Evolutionary conservation across 2,329 filamentous ascomycete species (phyloP).

Genomic region (Didymella arachidicola): DNA sequence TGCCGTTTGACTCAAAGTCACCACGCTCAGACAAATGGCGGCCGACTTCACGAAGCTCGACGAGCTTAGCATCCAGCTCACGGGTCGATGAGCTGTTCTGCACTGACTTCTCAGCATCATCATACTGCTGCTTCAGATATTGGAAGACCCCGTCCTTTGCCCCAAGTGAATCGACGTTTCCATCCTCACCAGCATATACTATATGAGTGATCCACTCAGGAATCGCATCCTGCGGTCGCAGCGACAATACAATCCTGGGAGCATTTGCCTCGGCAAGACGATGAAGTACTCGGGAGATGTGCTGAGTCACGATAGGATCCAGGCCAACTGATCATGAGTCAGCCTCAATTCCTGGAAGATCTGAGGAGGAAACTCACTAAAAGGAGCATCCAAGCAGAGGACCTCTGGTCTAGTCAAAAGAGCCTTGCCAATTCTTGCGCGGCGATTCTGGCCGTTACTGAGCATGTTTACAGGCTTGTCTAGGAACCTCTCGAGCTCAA

Average conservation of each 20-base stretch:
- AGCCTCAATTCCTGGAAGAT: neutral
- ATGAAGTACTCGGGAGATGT: constrained; percentile 74
- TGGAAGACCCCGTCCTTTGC: constrained; percentile 68
- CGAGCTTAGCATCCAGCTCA: constrained; percentile 28
- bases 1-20: constrained; percentile 33
- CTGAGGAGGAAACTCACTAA: constrained; percentile 62
- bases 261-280: constrained; percentile 70
- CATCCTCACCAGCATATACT: constrained; percentile 72
- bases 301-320: constrained; percentile 80
- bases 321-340: constrained; percentile 71
- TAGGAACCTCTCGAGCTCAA: constrained; percentile 73
- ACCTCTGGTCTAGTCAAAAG: constrained; percentile 80
- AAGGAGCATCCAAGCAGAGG: constrained; percentile 84
- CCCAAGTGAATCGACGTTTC: constrained; percentile 71
- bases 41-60: constrained; percentile 41
- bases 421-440: constrained; percentile 87
- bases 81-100: constrained; percentile 1
- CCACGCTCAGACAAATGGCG: constrained; percentile 40
- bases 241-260: constrained; percentile 77
- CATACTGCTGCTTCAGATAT: constrained; percentile 45
- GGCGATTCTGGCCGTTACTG: constrained; percentile 89
- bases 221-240: constrained; percentile 84
- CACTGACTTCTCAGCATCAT: constrained; percentile 46
- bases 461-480: constrained; percentile 86
- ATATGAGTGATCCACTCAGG: constrained; percentile 92